Conservation (phyloP, 192 early-diverging fungal genomes). For the Coemansia sp. region DNA sequence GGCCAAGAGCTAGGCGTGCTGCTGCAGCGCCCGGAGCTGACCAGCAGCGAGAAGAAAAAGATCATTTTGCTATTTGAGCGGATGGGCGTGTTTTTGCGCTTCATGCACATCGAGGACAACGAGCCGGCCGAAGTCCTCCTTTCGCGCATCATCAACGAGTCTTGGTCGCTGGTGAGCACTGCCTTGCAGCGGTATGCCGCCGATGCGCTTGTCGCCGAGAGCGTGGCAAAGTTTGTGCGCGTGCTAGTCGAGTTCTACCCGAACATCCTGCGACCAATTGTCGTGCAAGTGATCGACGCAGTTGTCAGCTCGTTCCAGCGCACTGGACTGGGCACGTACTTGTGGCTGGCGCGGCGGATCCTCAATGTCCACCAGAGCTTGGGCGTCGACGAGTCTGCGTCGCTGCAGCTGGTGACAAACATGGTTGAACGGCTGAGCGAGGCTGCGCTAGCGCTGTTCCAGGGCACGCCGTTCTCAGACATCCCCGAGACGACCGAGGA, state of each 20-base stretch:
- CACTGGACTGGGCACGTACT: constrained; percentile 67
- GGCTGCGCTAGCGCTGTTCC: constrained; percentile 67
- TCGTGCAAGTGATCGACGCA: constrained; percentile 48
- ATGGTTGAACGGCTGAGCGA: constrained; percentile 70
- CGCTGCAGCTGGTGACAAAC: constrained; percentile 55
- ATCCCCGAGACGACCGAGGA: constrained; percentile 51
- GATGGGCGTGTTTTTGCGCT: constrained; percentile 49
- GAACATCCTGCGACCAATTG: constrained; percentile 18
- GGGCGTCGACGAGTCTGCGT: constrained; percentile 35
- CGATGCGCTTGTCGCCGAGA: constrained; percentile 39
- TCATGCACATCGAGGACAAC: constrained; percentile 33
- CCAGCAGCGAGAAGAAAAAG: constrained; percentile 6
- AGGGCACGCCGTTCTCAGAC: constrained; percentile 41
- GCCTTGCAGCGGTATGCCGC: constrained; percentile 30
- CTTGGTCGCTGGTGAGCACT: constrained; percentile 32
- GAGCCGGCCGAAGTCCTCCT: constrained; percentile 30
- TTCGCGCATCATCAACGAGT: constrained; percentile 33
- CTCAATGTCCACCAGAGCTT: constrained; percentile 67
- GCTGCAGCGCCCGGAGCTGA: constrained; percentile 32
- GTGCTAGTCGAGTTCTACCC: constrained; percentile 41
- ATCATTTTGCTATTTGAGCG: constrained; percentile 45
- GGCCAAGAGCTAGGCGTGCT: constrained; percentile 37
- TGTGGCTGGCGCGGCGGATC: constrained; percentile 79
- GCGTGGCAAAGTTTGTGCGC: constrained; percentile 46
- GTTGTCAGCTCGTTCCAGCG: constrained; percentile 70